Conservation (phyloP, 179 eudicot species). For the Camellia oleifera region DNA sequence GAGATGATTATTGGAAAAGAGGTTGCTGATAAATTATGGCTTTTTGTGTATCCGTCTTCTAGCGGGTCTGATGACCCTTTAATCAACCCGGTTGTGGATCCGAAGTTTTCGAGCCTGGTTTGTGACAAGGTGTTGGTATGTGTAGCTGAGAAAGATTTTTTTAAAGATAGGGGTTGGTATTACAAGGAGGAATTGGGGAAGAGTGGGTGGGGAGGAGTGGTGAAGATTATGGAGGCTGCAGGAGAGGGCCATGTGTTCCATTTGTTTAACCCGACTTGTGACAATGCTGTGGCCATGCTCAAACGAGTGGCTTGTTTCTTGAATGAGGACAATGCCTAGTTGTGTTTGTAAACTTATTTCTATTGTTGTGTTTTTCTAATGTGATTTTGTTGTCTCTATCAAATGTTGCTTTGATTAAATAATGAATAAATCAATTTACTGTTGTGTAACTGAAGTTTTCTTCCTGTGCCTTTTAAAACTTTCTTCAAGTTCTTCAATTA, state of each 20-base stretch:
- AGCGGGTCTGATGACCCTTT: slow-evolving; percentile 18
- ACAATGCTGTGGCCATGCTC: slow-evolving; percentile 25
- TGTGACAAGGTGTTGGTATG: slow-evolving; percentile 12
- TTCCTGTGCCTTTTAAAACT: no score
- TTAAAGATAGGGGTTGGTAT: slow-evolving; percentile 16
- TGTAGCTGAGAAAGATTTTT: slow-evolving; percentile 12
- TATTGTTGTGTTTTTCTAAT: no score
- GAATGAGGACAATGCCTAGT: background rate
- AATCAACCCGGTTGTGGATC: slow-evolving; percentile 19
- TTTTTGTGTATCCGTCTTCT: background rate
- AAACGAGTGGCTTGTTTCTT: slow-evolving; percentile 22
- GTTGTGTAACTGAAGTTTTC: no score
- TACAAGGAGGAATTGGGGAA: slow-evolving; percentile 10
- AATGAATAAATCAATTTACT: no score
- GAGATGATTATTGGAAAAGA: background rate
- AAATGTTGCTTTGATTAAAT: no score
- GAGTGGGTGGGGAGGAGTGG: slow-evolving; percentile 19
- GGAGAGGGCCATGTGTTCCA: slow-evolving; percentile 31
- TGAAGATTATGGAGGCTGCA: slow-evolving; percentile 18
- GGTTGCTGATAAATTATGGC: slow-evolving; percentile 27
- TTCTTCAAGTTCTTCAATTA: no score
- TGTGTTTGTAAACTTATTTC: no score
- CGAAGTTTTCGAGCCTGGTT: background rate
- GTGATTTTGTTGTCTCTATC: no score
- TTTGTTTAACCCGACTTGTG: slow-evolving; percentile 17